Evolutionary conservation across 2,329 filamentous ascomycete species (phyloP), one percentile per base, ranked within the genome.

Genomic region (Chrysoporthe austroafricana): DNA sequence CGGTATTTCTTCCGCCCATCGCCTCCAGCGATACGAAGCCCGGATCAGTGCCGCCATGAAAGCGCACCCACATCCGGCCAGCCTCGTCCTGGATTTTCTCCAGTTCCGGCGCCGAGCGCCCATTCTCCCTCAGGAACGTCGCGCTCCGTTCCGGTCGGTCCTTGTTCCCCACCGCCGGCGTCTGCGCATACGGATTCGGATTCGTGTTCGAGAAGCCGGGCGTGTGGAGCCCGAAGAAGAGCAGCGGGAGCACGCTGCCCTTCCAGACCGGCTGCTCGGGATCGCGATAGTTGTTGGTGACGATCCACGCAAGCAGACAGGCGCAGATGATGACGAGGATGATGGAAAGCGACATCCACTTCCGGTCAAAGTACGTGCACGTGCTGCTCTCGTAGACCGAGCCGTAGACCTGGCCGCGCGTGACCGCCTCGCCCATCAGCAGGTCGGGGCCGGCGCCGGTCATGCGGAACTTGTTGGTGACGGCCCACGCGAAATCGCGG

Each of bases 201-300:
- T 13, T 4, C 46, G 26, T 3, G 8, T 54, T 26, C 3, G 50
- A 54, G 21, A 9, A 11, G 32, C 67, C 67, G 0, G 67, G 48
- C 3, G 11, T 50, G 9, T 69, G 64, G 2, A 70, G 65, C 4
- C 70, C 70, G 34, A 68, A 70, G 63, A 68, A 71, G 44, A 71
- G 63, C 2, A 71, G 57, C 32, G 70, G 70, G 46, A 68, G 61
- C n/a, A 64, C 62, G 66, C 63, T 69, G 9, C 64, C 68, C 32
- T 69, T 69, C 65, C 66, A 70, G 50, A 70, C 70, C 18, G 65
- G 67, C 54, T 74, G 32, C 48, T 64, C 72, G 72, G 74, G 21
- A 48, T 71, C 64, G 67, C 73, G 8, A n/a, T 63, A 26, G 52
- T 68, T 68, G 54, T 66, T 70, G 26, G 67, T 43, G 4, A 68